These are phyloP conservation scores for Neoascochyta sp. DNA, from an alignment of 2,329 filamentous ascomycete genomes.

Conservation along the genomic window DNA sequence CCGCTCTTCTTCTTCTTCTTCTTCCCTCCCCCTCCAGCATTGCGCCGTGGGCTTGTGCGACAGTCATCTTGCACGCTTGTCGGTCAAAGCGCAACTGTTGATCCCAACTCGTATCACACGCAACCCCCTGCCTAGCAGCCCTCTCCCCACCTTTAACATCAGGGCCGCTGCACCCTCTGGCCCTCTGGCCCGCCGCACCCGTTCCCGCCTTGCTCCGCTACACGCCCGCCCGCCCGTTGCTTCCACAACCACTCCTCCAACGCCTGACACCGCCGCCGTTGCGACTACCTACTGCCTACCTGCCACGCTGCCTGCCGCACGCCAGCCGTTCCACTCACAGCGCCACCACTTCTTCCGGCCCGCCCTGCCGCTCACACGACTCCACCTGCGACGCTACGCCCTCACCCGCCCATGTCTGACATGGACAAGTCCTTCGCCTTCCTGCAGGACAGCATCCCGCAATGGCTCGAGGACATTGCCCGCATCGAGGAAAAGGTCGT, in stretches of 20 bases:
- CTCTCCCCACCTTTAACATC: constrained; percentile 22
- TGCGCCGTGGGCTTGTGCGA: constrained; percentile 25
- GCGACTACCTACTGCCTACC: constrained; percentile 9
- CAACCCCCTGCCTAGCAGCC: constrained; percentile 25
- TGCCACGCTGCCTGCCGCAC: constrained; percentile 1
- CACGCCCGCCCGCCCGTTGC: constrained; percentile 10
- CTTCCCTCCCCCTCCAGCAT: constrained; percentile 21
- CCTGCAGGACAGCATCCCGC: constrained; percentile 37
- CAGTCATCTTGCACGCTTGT: constrained; percentile 23
- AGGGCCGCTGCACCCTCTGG: no score
- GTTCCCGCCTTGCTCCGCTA: constrained; percentile 11
- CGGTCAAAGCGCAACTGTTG: constrained; percentile 24
- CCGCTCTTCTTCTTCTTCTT: constrained; percentile 14
- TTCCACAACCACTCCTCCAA: constrained; percentile 5
- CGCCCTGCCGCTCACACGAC: constrained; percentile 2
- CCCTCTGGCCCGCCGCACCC: constrained; percentile 6
- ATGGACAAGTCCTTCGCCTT: constrained; percentile 37
- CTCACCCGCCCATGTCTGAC: constrained; percentile 33
- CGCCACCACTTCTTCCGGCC: constrained; percentile 2
- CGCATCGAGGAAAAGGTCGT: constrained; percentile 32
- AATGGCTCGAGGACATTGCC: constrained; percentile 36
- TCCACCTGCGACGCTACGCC: constrained; percentile 1
- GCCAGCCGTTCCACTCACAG: constrained; percentile 3
- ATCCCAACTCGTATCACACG: constrained; percentile 21
- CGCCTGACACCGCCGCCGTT: constrained; percentile 7